Evolutionary conservation across 1,284 basidiomycete genomes (phyloP), one percentile per base, ranked within the genome.

Genomic region (Coniferiporia sulphurascens): DNA sequence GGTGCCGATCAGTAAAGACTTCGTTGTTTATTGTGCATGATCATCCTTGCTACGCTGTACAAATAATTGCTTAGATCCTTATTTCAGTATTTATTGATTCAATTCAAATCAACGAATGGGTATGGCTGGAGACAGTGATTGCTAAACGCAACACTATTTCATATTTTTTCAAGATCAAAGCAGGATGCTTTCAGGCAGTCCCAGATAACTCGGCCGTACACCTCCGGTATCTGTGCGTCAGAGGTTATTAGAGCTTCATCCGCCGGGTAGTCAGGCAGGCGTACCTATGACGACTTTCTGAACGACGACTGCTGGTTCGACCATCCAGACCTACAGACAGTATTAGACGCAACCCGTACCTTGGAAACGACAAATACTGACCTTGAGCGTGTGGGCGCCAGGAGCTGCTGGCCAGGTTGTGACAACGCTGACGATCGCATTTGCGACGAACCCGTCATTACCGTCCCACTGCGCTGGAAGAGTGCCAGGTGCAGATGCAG

Each of bases 251-350:
- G 34, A 52, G 17, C 9, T 36, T 32, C 27, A 34, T 45, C 13
- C 21, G n/a, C 17, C 17, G 2, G 21, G 7, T 15, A 56, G 27
- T 49, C 19, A 22, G 15, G 13, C n/a, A 13, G 10, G 63, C 78
- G 34, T 60, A 85, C 82, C 72, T 54, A 86, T 80, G 19, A 85
- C 76, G 55, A 86, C 78, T 66, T 82, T 86, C 67, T 86, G 81
- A 17, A 85, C 73, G 3, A 85, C 78, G 10, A 85, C 82, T 4
- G 79, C 78, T 3, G 82, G 81, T 63, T 85, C 83, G 48, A 85
- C 76, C 76, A 82, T 81, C 69, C 76, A 83, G 13, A 85, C 69
- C 51, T 61, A 8, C 38, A 8, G 15, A 12, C 15, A 8, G 3
- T 12, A 27, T 38, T 35, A 48, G 15, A 19, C 15, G 13, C 21